phyloP scores from a whole-genome alignment of 1,139 yeast species.

The Trichomonascaceae sp. region DNA sequence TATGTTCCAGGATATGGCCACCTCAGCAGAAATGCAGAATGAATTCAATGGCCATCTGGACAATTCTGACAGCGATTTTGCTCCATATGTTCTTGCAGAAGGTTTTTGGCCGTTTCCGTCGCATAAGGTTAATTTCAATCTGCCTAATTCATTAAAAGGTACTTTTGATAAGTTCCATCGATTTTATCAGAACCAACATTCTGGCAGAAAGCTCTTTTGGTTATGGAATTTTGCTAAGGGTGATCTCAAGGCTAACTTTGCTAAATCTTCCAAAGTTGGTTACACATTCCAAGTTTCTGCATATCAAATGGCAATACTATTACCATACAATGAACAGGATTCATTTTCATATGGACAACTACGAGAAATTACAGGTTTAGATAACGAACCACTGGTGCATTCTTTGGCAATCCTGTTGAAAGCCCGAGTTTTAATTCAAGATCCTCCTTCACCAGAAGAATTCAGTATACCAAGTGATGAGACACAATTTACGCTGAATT shows the following conservation, averaged over 20 bases:
- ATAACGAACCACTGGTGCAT: slow-evolving; percentile 60
- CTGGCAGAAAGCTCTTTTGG: slow-evolving; percentile 90
- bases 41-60: slow-evolving; percentile 47
- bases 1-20: slow-evolving; percentile 92
- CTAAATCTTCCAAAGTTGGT: slow-evolving; percentile 62
- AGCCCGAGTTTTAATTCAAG: slow-evolving; percentile 65
- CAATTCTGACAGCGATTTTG: slow-evolving; percentile 43
- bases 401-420: slow-evolving; percentile 75
- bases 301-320: slow-evolving; percentile 78
- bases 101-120: slow-evolving; percentile 83
- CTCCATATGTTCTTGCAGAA: slow-evolving; percentile 75
- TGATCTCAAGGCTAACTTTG: slow-evolving; percentile 82
- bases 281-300: slow-evolving; percentile 83
- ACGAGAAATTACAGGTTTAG: slow-evolving; percentile 60
- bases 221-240: slow-evolving; percentile 93
- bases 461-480: slow-evolving; percentile 31
- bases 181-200: slow-evolving; percentile 69
- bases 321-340: slow-evolving; percentile 66
- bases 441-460: slow-evolving; percentile 28
- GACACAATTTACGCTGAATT: slow-evolving; percentile 67
- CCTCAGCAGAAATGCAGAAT: slow-evolving; percentile 71
- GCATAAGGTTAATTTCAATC: slow-evolving; percentile 42
- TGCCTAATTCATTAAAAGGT: slow-evolving; percentile 58
- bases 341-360: slow-evolving; percentile 58
- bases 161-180: slow-evolving; percentile 64